Evolutionary conservation across 306 rosid genomes (phyloP), one percentile per base, ranked within the genome.

Genomic region (Citrullus amarus): DNA sequence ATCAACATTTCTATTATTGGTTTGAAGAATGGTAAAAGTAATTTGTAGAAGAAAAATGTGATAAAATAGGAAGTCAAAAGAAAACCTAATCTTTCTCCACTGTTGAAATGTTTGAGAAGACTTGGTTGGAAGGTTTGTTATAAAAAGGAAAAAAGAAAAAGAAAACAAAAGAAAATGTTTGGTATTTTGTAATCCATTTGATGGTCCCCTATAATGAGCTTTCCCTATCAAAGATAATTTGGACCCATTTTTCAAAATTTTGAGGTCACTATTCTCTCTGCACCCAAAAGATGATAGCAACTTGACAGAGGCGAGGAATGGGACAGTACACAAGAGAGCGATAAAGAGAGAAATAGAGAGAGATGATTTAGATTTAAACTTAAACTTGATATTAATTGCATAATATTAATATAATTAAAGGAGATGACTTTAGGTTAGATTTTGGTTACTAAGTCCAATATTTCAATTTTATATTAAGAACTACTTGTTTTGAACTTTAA

Each of bases 171-270:
- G 14, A 48, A 71, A 3, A 15, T 51, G 60, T 46, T 48, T 28
- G 25, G 57, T 22, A 22, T 43, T 48, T 50, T 30, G 77, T 28
- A 73, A 73, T 17, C 15, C 25, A 34, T 28, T 30, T 0, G 69
- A 80, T 71, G 88, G 86, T 84, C 88, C 90, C 81, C 63, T 4
- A 36, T 2, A 38, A 78, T 65, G 88, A 75, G 75, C 76, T 58
- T 12, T 81, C 83, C 15, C 44, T 57, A 41, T 81, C 83, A 65
- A 82, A 71, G 57, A 76, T 32, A 76, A 76, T 41, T 30, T 81
- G 85, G 83, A 58, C 90, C 86, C 82, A 80, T 17, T 54, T 65
- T 44, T 68, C 20, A 18, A 39, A n/a, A 4, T n/a, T 38, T 78
- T 32, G 65, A 80, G 83, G 79, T 80, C 65, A 68, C 80, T 80